Percentiles rank a stretch among this genome's conserved stretches.
phyloP scores from a whole-genome alignment of 1,139 yeast genomes.

The Waltiozyma solani region DNA sequence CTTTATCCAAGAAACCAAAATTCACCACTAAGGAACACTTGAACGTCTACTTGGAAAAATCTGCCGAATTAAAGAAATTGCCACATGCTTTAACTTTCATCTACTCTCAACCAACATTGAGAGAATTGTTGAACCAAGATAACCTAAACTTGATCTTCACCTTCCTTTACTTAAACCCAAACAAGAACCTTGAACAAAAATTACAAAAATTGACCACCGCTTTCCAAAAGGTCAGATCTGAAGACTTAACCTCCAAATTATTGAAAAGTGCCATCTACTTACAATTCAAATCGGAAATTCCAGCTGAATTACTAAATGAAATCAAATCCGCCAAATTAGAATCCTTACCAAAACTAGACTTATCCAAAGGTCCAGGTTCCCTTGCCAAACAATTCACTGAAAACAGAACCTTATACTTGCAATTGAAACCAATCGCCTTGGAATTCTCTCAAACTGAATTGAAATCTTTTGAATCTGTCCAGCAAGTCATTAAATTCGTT shows the following conservation, averaged over 20 bases:
- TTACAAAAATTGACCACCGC: neutral
- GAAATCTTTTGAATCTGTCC: slow-evolving; percentile 8
- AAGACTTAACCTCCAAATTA: slow-evolving; percentile 9
- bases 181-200: slow-evolving; percentile 5
- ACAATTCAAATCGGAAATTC: slow-evolving; percentile 6
- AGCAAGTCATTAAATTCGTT: slow-evolving; percentile 19
- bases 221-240: neutral
- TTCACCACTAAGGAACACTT: slow-evolving; percentile 22
- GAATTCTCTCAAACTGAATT: slow-evolving; percentile 7
- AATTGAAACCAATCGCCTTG: slow-evolving; percentile 10
- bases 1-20: slow-evolving; percentile 15
- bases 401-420: slow-evolving; percentile 16
- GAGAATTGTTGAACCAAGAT: slow-evolving; percentile 4
- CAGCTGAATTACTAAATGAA: slow-evolving; percentile 5
- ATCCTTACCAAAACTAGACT: slow-evolving; percentile 10
- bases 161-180: slow-evolving; percentile 14
- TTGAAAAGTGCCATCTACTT: slow-evolving; percentile 11
- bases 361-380: slow-evolving; percentile 10
- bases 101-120: slow-evolving; percentile 11
- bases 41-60: slow-evolving; percentile 21
- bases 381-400: slow-evolving; percentile 10
- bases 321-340: slow-evolving; percentile 3
- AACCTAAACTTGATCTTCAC: slow-evolving; percentile 13
- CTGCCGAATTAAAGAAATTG: slow-evolving; percentile 16
- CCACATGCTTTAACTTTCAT: slow-evolving; percentile 17